Conservation (phyloP, 495 filamentous ascomycete genomes). For the Aspergillus ellipticus region DNA sequence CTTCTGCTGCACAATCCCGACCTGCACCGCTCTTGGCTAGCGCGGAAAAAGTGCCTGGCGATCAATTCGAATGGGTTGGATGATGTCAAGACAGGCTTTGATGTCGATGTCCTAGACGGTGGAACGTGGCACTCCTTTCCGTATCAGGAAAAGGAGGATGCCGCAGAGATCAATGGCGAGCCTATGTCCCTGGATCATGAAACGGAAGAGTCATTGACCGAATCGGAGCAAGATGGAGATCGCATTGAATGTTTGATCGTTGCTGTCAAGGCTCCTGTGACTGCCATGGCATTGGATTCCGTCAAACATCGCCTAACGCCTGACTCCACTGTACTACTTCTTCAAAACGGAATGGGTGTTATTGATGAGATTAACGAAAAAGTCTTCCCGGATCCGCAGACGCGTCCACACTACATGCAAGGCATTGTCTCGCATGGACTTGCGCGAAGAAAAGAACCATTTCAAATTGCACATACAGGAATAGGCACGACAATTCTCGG, state of each 20-base stretch:
- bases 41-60: slow-evolving; percentile 27
- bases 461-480: slow-evolving; percentile 62
- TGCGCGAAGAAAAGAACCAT: slow-evolving; percentile 47
- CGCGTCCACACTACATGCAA: slow-evolving; percentile 70
- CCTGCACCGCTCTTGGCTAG: slow-evolving; percentile 25
- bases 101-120: slow-evolving; percentile 34
- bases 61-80: slow-evolving; percentile 36
- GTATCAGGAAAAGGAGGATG: slow-evolving; percentile 24
- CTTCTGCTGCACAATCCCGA: slow-evolving; percentile 46
- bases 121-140: slow-evolving; percentile 31
- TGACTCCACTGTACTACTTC: slow-evolving; percentile 70
- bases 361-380: slow-evolving; percentile 66
- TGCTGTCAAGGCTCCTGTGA: slow-evolving; percentile 57
- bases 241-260: slow-evolving; percentile 74
- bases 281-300: slow-evolving; percentile 50
- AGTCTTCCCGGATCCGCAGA: slow-evolving; percentile 61
- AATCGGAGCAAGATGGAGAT: slow-evolving; percentile 6
- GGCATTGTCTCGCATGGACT: slow-evolving; percentile 68
- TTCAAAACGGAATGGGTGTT: slow-evolving; percentile 81
- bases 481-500: slow-evolving; percentile 60
- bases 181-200: background rate
- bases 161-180: background rate
- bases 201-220: slow-evolving; percentile 9
- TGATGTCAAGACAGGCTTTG: slow-evolving; percentile 40
- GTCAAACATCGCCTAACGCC: slow-evolving; percentile 65